Conservation (phyloP, 2,329 filamentous ascomycete species). For the Penicillium palitans region DNA sequence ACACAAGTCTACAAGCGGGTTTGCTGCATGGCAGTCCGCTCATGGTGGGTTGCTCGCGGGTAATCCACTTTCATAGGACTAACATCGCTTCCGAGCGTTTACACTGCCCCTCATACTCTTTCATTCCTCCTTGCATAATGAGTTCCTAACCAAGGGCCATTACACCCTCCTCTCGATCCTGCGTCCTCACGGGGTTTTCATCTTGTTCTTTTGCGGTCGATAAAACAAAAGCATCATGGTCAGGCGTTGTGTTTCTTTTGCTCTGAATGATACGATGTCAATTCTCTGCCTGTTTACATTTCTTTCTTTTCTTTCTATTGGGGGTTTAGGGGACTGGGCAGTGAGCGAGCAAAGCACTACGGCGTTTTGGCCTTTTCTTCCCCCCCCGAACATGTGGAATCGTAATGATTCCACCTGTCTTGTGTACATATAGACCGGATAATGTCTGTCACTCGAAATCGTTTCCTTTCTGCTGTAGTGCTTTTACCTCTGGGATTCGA, state of each 20-base stretch:
- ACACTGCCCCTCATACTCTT: conserved; percentile 4
- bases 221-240: conserved; percentile 30
- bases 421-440: conserved; percentile 21
- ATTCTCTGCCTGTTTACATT: neutral
- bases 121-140: conserved; percentile 12
- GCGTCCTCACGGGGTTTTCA: conserved; percentile 5
- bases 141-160: neutral
- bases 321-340: conserved; percentile 20
- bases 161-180: conserved; percentile 10
- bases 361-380: conserved; percentile 27
- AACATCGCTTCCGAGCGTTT: neutral
- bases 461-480: neutral
- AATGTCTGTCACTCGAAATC: neutral
- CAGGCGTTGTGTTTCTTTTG: conserved; percentile 22
- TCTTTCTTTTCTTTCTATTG: conserved; percentile 6
- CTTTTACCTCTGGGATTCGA: no score
- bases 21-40: conserved; percentile 64
- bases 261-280: conserved; percentile 9
- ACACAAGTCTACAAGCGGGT: conserved; percentile 72
- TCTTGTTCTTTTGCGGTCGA: conserved; percentile 14
- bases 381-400: conserved; percentile 11
- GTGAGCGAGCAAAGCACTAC: conserved; percentile 23
- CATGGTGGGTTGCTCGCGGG: conserved; percentile 51
- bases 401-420: conserved; percentile 7
- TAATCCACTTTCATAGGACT: conserved; percentile 14